Base-by-base conservation (phyloP, 2,329 filamentous ascomycete species). In the Penicillium sumatraense region DNA sequence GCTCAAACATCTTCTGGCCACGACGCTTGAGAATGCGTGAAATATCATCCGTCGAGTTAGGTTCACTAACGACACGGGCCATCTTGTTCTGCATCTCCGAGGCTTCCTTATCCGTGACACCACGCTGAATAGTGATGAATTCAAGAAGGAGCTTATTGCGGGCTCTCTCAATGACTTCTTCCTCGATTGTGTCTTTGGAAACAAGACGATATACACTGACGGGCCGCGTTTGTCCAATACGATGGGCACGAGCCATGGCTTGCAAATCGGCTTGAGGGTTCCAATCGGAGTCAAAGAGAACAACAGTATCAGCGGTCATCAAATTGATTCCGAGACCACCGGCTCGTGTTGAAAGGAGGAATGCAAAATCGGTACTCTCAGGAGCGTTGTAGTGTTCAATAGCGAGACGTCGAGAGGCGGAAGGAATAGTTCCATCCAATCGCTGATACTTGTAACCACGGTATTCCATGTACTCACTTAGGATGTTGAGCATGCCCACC, bases 311-410 rank as follows among this genome's bases (percentile, higher is more conserved):
- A 7, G 95, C 95, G 21, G 95, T 98, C 91, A 98, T 99, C 51
- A 99, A 78, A 68, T 99, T 99, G 80, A 99, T 99, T 59, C 95
- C 95, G n/a, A 99, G 83, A 73, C 95, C 95, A 80, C 95, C 95
- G 51, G 95, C 95, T 68, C 95, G 87, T 1, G 95, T 99, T 2
- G 95, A 99, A 1, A 99, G 83, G 41, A 99, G 80, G 74, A 99
- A 99, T 69, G 91, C 96, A 69, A 99, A 99, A 69, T 99, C 96
- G 3, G 91, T 89, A 71, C 95, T 99, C 10, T 88, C 91, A 1
- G 93, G 90, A n/a, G 93, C 91, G 68, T 99, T 99, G 81, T 97
- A 99, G 72, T 98, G 93, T 65, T 99, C 95, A 68, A 99, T 99
- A 3, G 95, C 93, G 78, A 96, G 89, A 56, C 93, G 91, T 67